Evolutionary conservation across 768 basidiomycete species (phyloP), one percentile per base, ranked within the genome.

Genomic region (Phylloporus arenicola): DNA sequence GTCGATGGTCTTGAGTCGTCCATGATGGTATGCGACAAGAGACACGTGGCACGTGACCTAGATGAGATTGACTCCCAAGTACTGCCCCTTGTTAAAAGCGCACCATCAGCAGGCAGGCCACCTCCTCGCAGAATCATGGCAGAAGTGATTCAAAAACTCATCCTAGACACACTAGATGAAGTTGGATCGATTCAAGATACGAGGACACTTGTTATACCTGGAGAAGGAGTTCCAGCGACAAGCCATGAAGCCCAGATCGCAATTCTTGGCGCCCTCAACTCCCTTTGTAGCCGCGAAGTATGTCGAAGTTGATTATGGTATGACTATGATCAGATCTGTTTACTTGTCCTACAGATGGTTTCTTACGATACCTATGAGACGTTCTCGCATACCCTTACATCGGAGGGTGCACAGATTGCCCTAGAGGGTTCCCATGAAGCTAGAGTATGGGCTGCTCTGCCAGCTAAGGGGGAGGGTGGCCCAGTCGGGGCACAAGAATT

Each of bases 401-500:
- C 80, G 1, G 96, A 99, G 73, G 96, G 96, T 19, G 63, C 72
- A 19, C 82, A 84, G 59, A 88, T 97, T 57, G 81, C 83, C 20
- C 68, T 76, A 35, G 71, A 85, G 35, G 96, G 96, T 33, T 97
- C 94, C 13, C 93, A 97, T 68, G 96, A 99, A 74, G 92, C 87
- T 42, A 83, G 90, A 50, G 92, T 98, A 30, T 99, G 95, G 95
- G 74, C 78, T 43, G 90, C 81, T 19, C 74, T 95, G 5, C 88
- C 90, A 7, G 55, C 61, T 5, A 86, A 83, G 54, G 92, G 88
- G 3, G 72, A 81, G 51, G 88, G 86, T 3, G 57, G 72, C 34
- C 84, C 92, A 9, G 52, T 95, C 33, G 77, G 80, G 4, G 74
- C 80, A 0, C 79, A 74, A 42, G 80, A 88, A 51, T 73, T 97